Base-by-base conservation (phyloP, 192 early-diverging fungal species). In the Glomus cerebriforme region DNA sequence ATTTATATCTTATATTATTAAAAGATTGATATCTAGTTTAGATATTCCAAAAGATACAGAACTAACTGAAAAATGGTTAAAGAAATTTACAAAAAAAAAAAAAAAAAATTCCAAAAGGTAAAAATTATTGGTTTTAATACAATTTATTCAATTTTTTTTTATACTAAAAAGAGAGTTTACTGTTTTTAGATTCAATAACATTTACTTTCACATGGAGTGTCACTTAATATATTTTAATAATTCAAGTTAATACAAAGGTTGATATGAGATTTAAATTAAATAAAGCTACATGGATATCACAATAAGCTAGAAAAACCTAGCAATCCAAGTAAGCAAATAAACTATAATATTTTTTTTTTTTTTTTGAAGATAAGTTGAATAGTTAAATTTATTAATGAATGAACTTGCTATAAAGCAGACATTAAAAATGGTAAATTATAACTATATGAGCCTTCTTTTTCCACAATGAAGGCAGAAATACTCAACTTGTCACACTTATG, bases 231-330 rank as follows among this genome's bases (percentile, higher is more conserved):
- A n/a, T 27, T 69, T 49, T 19, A n/a, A 9, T 3, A 75, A 32
- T 39, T 0, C 13, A 71, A 93, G 92, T 96, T 26, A 95, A 91
- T 79, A 93, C 93, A 59, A 96, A 97, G 83, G 94, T 93, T 15
- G 91, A 92, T 75, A 88, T 97, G 88, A 87, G 93, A 59, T 90
- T 97, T 73, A 37, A 83, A 9, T 80, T 96, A 34, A 85, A 86
- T 43, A 81, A 90, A 24, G 92, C 92, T 9, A 66, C 78, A 34
- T 95, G 94, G 94, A 84, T 97, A 29, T 95, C 94, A 7, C 86
- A 83, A 68, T 91, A 92, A 58, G 91, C 94, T 7, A 88, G 89
- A 81, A 82, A 65, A 87, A 87, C 35, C 47, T 96, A 45, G 81
- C 82, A 26, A 81, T 88, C 54, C 78, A 89, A 83, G 87, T 86